Evolutionary conservation across 495 filamentous ascomycete species (phyloP).

Genomic region (Neurospora terricola): DNA sequence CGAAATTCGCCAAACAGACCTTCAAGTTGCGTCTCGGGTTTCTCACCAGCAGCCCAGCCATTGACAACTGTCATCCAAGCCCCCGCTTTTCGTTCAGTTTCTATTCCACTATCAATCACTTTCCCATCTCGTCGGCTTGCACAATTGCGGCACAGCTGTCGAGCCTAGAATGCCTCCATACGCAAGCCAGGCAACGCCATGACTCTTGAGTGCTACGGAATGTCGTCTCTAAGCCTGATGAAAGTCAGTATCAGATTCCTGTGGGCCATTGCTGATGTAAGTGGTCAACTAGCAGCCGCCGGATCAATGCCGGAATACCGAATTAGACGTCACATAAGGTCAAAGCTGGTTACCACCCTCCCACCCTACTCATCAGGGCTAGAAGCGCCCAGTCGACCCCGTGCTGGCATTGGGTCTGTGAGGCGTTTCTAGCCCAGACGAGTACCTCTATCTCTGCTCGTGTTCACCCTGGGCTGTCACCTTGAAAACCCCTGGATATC

Average conservation of each 20-base stretch:
- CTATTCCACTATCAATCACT: neutral
- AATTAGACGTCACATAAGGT: neutral
- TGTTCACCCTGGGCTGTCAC: neutral
- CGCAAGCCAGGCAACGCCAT: neutral
- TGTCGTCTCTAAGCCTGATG: neutral
- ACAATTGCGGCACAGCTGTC: neutral
- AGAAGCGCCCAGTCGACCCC: too few species aligned
- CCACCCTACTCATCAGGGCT: too few species aligned
- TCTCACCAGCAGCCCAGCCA: neutral
- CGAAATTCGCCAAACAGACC: neutral
- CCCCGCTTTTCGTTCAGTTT: neutral
- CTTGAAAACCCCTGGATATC: neutral
- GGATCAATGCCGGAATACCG: neutral
- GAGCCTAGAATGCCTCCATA: neutral
- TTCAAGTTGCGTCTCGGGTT: neutral
- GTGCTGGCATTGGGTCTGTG: too few species aligned
- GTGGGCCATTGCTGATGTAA: neutral
- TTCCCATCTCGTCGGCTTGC: neutral
- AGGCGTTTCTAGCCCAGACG: too few species aligned
- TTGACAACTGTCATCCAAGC: neutral
- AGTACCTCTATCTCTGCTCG: neutral
- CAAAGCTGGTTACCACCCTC: neutral
- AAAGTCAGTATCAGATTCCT: neutral
- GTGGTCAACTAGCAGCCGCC: neutral
- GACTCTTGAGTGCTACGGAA: neutral